These are phyloP conservation scores for Endocarpon pusillum DNA, from an alignment of 495 filamentous ascomycete species.

Conservation along the genomic window DNA sequence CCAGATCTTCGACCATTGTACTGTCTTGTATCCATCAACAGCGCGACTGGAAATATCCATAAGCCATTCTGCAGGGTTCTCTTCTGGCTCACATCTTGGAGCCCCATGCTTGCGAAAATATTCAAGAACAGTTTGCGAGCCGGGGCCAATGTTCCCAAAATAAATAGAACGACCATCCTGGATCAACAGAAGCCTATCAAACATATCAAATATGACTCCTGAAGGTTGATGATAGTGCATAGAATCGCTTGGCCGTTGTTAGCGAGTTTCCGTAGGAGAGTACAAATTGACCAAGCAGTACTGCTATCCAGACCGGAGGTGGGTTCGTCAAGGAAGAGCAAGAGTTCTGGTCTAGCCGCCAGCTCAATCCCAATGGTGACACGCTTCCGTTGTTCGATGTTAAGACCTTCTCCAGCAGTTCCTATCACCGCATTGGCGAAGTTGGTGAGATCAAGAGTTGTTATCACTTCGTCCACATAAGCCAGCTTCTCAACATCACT, in stretches of 20 bases:
- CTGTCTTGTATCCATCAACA: slow-evolving; percentile 13
- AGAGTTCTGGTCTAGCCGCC: slow-evolving; percentile 47
- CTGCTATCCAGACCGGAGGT: slow-evolving; percentile 53
- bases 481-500: slow-evolving; percentile 29
- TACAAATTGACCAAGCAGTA: slow-evolving; percentile 45
- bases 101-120: slow-evolving; percentile 31
- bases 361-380: slow-evolving; percentile 65
- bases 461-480: slow-evolving; percentile 35
- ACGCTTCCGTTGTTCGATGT: slow-evolving; percentile 26
- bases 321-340: slow-evolving; percentile 54
- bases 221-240: slow-evolving; percentile 48
- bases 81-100: slow-evolving; percentile 16
- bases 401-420: slow-evolving; percentile 10
- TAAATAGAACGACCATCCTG: slow-evolving; percentile 36
- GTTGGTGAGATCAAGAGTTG: slow-evolving; percentile 30
- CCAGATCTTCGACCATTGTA: slow-evolving; percentile 39
- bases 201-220: slow-evolving; percentile 30
- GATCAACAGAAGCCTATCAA: slow-evolving; percentile 38
- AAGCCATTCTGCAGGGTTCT: slow-evolving; percentile 52
- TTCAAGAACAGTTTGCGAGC: slow-evolving; percentile 28
- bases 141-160: slow-evolving; percentile 39
- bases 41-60: slow-evolving; percentile 40
- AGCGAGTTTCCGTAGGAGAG: slow-evolving; percentile 47
- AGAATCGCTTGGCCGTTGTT: slow-evolving; percentile 37
- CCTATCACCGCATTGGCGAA: slow-evolving; percentile 20